Percentiles rank a stretch among this genome's conserved stretches.
phyloP scores from a whole-genome alignment of 2,329 filamentous ascomycete species.

The Ophiostoma tasmaniense region DNA sequence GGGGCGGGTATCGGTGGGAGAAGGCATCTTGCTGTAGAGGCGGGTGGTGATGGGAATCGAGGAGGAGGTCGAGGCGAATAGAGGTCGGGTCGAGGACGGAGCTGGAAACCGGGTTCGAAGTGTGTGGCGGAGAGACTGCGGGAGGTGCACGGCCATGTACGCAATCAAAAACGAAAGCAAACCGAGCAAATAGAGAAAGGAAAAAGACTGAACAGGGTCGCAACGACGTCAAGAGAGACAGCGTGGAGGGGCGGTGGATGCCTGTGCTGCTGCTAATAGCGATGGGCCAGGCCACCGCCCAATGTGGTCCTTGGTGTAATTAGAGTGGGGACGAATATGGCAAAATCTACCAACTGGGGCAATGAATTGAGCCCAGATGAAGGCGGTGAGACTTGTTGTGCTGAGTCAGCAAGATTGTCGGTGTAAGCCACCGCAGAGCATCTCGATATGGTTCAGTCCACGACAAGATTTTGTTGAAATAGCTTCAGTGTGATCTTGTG shows the following conservation, averaged over 20 bases:
- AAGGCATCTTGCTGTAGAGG: slow-evolving; percentile 19
- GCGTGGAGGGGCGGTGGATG: not conserved
- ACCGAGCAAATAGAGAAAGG: not conserved
- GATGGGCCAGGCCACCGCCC: not conserved
- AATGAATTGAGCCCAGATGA: not conserved
- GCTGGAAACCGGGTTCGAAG: not conserved
- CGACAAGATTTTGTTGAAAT: not conserved
- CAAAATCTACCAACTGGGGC: not conserved
- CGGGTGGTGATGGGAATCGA: not conserved
- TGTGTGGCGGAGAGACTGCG: not conserved
- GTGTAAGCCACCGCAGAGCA: not conserved
- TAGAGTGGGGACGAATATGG: not conserved
- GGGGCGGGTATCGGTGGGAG: slow-evolving; percentile 47
- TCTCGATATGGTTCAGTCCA: not conserved
- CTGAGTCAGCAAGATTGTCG: not conserved
- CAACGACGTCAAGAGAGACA: slow-evolving; percentile 2
- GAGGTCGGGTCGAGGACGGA: not conserved
- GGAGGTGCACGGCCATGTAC: slow-evolving; percentile 2
- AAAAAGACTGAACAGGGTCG: not conserved
- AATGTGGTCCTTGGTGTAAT: not conserved
- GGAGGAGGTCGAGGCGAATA: not conserved
- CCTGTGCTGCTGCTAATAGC: not conserved
- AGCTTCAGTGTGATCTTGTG: not conserved
- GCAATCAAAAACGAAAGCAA: not conserved
- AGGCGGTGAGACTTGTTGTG: not conserved